phyloP scores from a whole-genome alignment of 2,329 filamentous ascomycete species.

The Nemania serpens region DNA sequence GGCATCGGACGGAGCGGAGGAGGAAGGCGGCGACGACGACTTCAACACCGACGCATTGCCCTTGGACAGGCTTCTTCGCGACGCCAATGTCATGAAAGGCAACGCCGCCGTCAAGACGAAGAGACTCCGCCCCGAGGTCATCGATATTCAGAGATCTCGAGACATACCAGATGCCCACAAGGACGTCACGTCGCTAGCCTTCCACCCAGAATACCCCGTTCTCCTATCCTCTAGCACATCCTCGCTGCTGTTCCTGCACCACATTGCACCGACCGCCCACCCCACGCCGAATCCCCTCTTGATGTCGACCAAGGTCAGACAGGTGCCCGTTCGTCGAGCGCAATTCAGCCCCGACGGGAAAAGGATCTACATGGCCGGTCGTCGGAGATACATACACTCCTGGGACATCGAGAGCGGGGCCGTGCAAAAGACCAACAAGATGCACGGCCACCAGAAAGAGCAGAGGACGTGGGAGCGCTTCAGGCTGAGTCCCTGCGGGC shows the following conservation, averaged over 20 bases:
- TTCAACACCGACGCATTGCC: slow-evolving; percentile 71
- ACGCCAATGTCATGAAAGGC: slow-evolving; percentile 69
- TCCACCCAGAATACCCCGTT: slow-evolving; percentile 87
- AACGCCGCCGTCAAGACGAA: slow-evolving; percentile 60
- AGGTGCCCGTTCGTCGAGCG: slow-evolving; percentile 82
- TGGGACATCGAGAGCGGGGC: slow-evolving; percentile 86
- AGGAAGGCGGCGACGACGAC: slow-evolving; percentile 51
- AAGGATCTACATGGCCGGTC: slow-evolving; percentile 87
- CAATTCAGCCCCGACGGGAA: slow-evolving; percentile 74
- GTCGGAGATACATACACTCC: slow-evolving; percentile 88
- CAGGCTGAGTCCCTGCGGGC: slow-evolving; percentile 82
- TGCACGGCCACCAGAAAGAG: slow-evolving; percentile 77
- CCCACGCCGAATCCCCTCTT: slow-evolving; percentile 85
- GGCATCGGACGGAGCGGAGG: slow-evolving; percentile 34
- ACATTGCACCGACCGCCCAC: slow-evolving; percentile 76
- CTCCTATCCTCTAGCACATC: slow-evolving; percentile 87
- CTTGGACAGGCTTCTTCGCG: slow-evolving; percentile 78
- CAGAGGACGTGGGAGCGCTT: slow-evolving; percentile 92
- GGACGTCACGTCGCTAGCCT: slow-evolving; percentile 81
- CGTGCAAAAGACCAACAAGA: slow-evolving; percentile 79
- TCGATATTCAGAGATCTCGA: slow-evolving; percentile 88
- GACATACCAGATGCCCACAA: slow-evolving; percentile 81
- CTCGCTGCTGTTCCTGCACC: slow-evolving; percentile 85
- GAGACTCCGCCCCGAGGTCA: slow-evolving; percentile 81
- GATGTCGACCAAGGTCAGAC: slow-evolving; percentile 84